Percentiles rank a stretch among this genome's conserved stretches.
These are phyloP conservation scores for Coemansia sp. DNA, from an alignment of 192 early-diverging fungal genomes.

Conservation along the genomic window DNA sequence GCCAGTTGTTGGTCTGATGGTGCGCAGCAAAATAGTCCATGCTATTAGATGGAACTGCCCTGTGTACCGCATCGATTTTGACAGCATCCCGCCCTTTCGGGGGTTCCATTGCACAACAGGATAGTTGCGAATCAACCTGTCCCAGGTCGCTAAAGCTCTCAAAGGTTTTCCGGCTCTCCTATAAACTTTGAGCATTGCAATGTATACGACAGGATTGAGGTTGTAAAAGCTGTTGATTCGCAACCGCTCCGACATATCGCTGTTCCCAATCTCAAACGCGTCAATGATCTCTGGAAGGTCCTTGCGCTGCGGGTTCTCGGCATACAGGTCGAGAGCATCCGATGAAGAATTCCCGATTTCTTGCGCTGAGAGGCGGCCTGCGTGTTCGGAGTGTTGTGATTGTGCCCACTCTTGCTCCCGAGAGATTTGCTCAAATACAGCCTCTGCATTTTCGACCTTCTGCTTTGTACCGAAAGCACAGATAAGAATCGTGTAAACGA, in stretches of 20 bases:
- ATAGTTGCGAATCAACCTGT: constrained; percentile 41
- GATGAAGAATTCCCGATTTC: not conserved
- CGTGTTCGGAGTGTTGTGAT: not conserved
- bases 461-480: constrained; percentile 28
- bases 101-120: constrained; percentile 49
- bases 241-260: constrained; percentile 10
- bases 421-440: constrained; percentile 37
- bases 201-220: constrained; percentile 45
- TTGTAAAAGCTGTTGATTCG: constrained; percentile 45
- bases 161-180: constrained; percentile 16
- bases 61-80: constrained; percentile 39
- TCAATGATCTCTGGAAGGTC: constrained; percentile 5
- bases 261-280: constrained; percentile 2
- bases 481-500: constrained; percentile 51
- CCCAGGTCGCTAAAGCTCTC: constrained; percentile 49
- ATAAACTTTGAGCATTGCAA: constrained; percentile 53
- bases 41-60: constrained; percentile 36
- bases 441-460: constrained; percentile 26
- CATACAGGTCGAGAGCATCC: constrained; percentile 31
- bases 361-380: not conserved
- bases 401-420: constrained; percentile 37
- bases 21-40: constrained; percentile 40
- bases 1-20: constrained; percentile 28
- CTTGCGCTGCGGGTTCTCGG: constrained; percentile 15
- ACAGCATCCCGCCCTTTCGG: constrained; percentile 33